Evolutionary conservation across 2,329 filamentous ascomycete species (phyloP), one percentile per base, ranked within the genome.

Genomic region (Conoideocrella luteorostrata): DNA sequence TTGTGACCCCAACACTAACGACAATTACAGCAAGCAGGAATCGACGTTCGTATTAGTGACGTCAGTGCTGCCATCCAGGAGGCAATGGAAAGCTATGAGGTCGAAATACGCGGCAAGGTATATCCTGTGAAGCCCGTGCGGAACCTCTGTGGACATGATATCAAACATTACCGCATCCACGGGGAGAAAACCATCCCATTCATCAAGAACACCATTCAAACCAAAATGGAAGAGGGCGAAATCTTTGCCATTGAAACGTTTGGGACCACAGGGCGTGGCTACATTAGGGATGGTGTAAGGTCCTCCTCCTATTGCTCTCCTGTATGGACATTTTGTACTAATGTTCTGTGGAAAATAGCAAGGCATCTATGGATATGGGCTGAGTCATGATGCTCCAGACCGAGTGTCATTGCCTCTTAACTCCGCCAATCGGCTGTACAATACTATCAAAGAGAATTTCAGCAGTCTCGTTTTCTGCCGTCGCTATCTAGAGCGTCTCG

Each of bases 191-290:
- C 84, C 53, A 86, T 95, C 37, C 90, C 89, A 0, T 94, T 95
- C 55, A 85, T 94, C 52, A 94, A 91, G 70, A 82, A 81, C 46
- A 74, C 74, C 39, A 86, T 93, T 55, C 79, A 83, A 59, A 93
- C 87, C 30, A 94, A 94, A 73, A 95, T 95, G 89, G 89, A 95
- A 66, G 89, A 95, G 64, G 88, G 88, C 28, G 89, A 95, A 55
- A 79, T 88, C 15, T 95, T 91, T 63, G 89, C 89, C 47, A 94
- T 95, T 53, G 89, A 95, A 68, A 95, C 89, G 0, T 95, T 95
- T 61, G 89, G 89, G 28, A 90, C 82, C 58, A 95, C 89, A 11
- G 90, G 89, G 47, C 86, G 85, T 56, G 89, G 88, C 49, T 83
- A 84, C 57, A 80, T 91, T 34, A 71, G 77, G 51, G 88, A 95